Evolutionary conservation across 164 flowering plant species (phyloP), one percentile per base, ranked within the genome.

Genomic region (Vitis rupestris): DNA sequence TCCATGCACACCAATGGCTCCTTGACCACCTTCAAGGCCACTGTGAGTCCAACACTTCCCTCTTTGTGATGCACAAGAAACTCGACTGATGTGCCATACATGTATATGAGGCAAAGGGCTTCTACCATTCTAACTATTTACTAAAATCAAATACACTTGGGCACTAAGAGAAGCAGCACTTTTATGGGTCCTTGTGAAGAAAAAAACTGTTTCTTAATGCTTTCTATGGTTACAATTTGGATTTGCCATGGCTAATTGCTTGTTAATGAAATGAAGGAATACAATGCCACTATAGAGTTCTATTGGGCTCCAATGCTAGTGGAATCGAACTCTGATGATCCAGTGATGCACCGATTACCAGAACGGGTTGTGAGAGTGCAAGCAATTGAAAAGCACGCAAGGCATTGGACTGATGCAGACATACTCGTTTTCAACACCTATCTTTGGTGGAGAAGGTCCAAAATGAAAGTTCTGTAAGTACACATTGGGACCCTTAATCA

Each of bases 261-360:
- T 17, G 15, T 31, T 57, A 50, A 50, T 19, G 14, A 12, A 68
- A 68, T 70, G 54, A 59, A 92, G 97, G 92, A 85, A 72, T 92
- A 88, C 75, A 90, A 93, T 78, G 96, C 97, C 9, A 48, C 93
- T 3, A 79, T 93, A 10, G 96, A 87, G 70, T 90, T 88, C 74
- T 92, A 93, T 52, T 93, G 98, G 98, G 88, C 92, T 0, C 98
- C 98, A 9, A 69, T 91, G 72, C 77, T 92, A 65, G 93, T 93
- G 52, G 97, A 93, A 63, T 92, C 98, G 3, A 94, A 94, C 74
- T 89, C 91, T 0, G 98, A 94, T 52, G 83, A 91, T 63, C 87
- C 93, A 11, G 72, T 79, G 58, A 76, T 61, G 61, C 96, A 90
- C 70, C 70, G 85, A 11, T 12, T 88, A 12, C 79, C 82, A 0